Conservation (phyloP, 768 basidiomycete genomes). For the Trametes maxima region DNA sequence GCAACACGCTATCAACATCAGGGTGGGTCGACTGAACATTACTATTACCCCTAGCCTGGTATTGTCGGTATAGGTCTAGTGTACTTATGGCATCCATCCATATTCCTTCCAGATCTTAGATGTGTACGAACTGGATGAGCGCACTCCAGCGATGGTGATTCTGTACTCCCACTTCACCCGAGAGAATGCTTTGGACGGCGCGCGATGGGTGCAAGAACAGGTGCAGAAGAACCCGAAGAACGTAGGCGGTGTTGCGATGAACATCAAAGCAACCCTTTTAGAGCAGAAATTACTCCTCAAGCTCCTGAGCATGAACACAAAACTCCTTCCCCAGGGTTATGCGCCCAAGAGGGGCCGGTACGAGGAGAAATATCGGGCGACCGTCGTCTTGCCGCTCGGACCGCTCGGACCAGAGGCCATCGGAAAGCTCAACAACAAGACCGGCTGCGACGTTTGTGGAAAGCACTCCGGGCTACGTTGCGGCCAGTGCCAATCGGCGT, state of each 20-base stretch:
- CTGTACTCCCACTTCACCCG: constrained; percentile 14
- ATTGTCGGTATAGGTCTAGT: not conserved
- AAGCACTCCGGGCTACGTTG: constrained; percentile 38
- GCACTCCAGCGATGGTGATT: constrained; percentile 21
- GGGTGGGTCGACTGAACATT: constrained; percentile 11
- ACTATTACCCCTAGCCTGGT: not conserved
- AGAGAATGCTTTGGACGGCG: not conserved
- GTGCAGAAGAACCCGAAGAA: not conserved
- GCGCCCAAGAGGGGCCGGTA: constrained; percentile 23
- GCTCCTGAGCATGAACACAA: constrained; percentile 37
- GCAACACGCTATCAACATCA: constrained; percentile 16
- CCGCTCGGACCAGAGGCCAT: constrained; percentile 40
- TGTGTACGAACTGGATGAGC: constrained; percentile 14
- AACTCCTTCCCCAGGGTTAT: constrained; percentile 33
- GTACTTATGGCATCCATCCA: not conserved
- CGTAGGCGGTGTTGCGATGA: not conserved
- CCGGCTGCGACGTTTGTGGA: constrained; percentile 45
- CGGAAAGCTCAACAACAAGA: constrained; percentile 37
- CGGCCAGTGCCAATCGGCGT: constrained; percentile 36
- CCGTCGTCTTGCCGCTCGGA: constrained; percentile 43
- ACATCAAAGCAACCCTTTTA: constrained; percentile 25
- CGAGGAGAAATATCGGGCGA: constrained; percentile 32
- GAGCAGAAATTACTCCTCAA: constrained; percentile 39
- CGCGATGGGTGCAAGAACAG: constrained; percentile 6
- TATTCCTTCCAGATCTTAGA: constrained; percentile 14